These are phyloP conservation scores for Candida incommunis DNA, from an alignment of 805 yeast genomes.

Conservation along the genomic window DNA sequence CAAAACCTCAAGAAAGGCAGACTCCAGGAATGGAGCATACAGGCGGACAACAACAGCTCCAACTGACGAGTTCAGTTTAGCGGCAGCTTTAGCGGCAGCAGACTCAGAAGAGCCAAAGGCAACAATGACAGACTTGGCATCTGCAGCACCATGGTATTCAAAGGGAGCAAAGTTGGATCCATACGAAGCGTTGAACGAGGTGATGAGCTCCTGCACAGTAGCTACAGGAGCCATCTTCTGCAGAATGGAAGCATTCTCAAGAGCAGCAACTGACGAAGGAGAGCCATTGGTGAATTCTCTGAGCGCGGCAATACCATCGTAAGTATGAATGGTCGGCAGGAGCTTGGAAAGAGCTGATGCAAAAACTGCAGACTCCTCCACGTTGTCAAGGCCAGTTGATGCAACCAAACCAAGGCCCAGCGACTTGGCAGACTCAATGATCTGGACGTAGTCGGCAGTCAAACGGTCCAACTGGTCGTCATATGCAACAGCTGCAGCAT, in stretches of 20 bases:
- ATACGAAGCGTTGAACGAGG: slow-evolving; percentile 36
- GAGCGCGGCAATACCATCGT: slow-evolving; percentile 62
- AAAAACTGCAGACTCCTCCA: slow-evolving; percentile 33
- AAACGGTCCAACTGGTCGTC: slow-evolving; percentile 37
- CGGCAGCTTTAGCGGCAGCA: slow-evolving; percentile 33
- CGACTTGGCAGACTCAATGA: slow-evolving; percentile 46
- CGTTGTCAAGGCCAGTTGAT: slow-evolving; percentile 41
- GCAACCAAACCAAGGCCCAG: slow-evolving; percentile 56
- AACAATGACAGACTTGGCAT: slow-evolving; percentile 65
- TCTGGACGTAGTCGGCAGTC: slow-evolving; percentile 48
- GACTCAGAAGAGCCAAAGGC: slow-evolving; percentile 63
- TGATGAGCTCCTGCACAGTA: slow-evolving; percentile 21
- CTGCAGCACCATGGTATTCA: slow-evolving; percentile 51
- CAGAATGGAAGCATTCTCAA: slow-evolving; percentile 12
- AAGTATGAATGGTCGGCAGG: slow-evolving; percentile 54
- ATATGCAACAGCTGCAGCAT: slow-evolving; percentile 66
- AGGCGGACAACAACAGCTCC: slow-evolving; percentile 64
- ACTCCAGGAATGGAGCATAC: slow-evolving; percentile 64
- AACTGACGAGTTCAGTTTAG: slow-evolving; percentile 25
- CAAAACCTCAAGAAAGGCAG: slow-evolving; percentile 41
- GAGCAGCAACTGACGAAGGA: not conserved
- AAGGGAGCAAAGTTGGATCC: slow-evolving; percentile 45
- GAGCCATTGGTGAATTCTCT: slow-evolving; percentile 29
- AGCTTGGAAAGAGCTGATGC: slow-evolving; percentile 47
- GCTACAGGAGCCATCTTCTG: slow-evolving; percentile 24